A percentile compares a stretch with the other conserved stretches of the same genome.
phyloP scores from a whole-genome alignment of 345 rosid species.

The Citrus hindsii region DNA sequence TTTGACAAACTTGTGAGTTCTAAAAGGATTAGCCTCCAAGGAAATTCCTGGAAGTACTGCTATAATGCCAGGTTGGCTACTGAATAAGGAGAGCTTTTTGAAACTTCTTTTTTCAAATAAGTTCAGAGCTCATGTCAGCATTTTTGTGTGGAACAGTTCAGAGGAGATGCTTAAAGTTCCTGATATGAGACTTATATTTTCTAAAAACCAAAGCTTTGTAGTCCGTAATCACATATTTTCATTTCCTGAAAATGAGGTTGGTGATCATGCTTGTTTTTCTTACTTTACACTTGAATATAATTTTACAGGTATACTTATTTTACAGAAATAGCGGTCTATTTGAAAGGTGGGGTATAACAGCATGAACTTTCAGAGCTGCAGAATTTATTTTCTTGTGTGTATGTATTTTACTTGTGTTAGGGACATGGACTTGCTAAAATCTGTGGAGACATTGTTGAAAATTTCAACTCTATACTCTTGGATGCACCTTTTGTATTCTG shows the following conservation, averaged over 20 bases:
- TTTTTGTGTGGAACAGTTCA: conserved; percentile 19
- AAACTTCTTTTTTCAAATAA: not conserved
- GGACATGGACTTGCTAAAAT: not conserved
- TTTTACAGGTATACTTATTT: not conserved
- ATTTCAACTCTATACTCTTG: not conserved
- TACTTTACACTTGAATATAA: not conserved
- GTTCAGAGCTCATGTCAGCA: conserved; percentile 9
- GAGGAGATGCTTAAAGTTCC: conserved; percentile 20
- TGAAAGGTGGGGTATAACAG: not conserved
- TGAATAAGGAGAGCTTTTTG: not conserved
- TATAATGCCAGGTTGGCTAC: conserved; percentile 34
- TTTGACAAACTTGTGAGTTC: conserved; percentile 35
- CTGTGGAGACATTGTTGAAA: not conserved
- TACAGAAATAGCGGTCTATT: not conserved
- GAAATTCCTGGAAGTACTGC: conserved; percentile 30
- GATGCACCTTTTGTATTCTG: not conserved
- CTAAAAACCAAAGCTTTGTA: conserved; percentile 29
- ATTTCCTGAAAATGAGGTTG: conserved; percentile 26
- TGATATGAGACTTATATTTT: conserved; percentile 24
- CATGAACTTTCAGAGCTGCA: not conserved
- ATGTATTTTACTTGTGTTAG: not conserved
- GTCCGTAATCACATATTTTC: conserved; percentile 26
- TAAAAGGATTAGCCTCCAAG: conserved; percentile 21
- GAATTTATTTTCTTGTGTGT: not conserved
- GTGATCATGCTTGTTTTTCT: not conserved